phyloP scores from a whole-genome alignment of 2,329 filamentous ascomycete species.

The Claviceps capensis region DNA sequence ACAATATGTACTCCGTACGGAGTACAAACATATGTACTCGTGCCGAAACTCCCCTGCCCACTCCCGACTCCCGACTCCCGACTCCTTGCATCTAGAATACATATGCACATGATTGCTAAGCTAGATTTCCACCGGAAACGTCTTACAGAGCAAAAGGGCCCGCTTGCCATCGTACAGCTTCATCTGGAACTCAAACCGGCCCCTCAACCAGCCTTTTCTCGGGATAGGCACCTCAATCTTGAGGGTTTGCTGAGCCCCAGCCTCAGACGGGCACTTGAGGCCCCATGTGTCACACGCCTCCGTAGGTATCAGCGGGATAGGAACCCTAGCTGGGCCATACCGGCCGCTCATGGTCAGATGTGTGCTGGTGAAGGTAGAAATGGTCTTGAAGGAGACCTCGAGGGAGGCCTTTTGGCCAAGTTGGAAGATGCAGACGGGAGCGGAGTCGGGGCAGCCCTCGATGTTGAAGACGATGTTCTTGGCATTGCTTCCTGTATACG shows the following conservation, averaged over 20 bases:
- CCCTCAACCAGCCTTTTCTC: neutral
- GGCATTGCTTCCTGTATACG: neutral
- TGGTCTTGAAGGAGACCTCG: slow-evolving; percentile 1
- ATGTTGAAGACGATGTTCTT: slow-evolving; percentile 3
- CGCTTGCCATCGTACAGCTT: neutral
- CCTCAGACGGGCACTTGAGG: slow-evolving; percentile 1
- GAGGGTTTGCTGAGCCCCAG: neutral
- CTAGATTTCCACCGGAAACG: slow-evolving; percentile 2
- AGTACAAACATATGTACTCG: too few relatives aligned
- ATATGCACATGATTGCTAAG: neutral
- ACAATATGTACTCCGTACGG: too few relatives aligned
- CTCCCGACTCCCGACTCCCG: too few relatives aligned
- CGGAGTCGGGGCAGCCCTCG: slow-evolving; percentile 4
- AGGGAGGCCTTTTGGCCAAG: neutral
- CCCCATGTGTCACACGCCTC: slow-evolving; percentile 4
- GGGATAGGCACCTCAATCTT: neutral
- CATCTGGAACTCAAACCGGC: neutral
- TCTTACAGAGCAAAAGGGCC: slow-evolving; percentile 1
- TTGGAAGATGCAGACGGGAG: neutral
- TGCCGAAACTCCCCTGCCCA: too few relatives aligned
- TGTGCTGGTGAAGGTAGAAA: neutral
- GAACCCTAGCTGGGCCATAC: neutral
- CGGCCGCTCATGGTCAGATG: neutral
- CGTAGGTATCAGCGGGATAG: neutral
- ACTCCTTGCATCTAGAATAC: too few relatives aligned